Base-by-base conservation (phyloP, 2,329 filamentous ascomycete genomes). In the Diaporthe nobilis region DNA sequence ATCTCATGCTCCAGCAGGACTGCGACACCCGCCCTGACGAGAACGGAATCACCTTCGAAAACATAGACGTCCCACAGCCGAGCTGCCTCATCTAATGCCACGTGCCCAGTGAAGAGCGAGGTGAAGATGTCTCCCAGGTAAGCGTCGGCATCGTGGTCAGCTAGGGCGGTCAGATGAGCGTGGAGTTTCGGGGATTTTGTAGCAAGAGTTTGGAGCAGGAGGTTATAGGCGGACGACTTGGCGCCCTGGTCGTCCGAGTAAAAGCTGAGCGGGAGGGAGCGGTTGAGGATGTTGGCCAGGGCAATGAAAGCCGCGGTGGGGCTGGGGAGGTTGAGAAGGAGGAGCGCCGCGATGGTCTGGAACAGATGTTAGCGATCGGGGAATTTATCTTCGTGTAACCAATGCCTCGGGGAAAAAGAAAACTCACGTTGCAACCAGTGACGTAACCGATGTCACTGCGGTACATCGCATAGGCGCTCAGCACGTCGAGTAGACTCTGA, bases 1-100 rank as follows among this genome's bases (percentile, higher is more conserved):
- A 89, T 89, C 79, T 91, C 90, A 25, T 85, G 85, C 42, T 86
- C 85, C 7, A 90, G 79, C 28, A 97, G 83, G 25, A 94, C 86
- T 0, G 93, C 94, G 0, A 95, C 92, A 0, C 91, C 93, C 1
- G 93, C 93, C 0, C 94, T 87, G 9, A 96, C 89, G 0, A 96
- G 85, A 1, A 94, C 87, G 1, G 90, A 87, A 78, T 97, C 95
- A 37, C 94, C 94, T 81, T 97, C 95, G 78, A 97, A 95, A 4
- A 94, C 91, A 79, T 94, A 95, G 0, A 96, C 91, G 78, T 97
- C 95, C 94, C 94, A 96, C 17, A 97, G 84, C 2, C 95, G 87
- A 1, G 92, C 90, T 5, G 92, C 93, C 79, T 94, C 90, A 80
- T 96, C 94, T 22, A 95, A 87, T 10, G 89, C 89, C 5, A 95